Percentiles rank a stretch among this genome's conserved stretches.
Evolutionary conservation across 306 rosid species (phyloP).

Genomic region (Vigna trinervia): DNA sequence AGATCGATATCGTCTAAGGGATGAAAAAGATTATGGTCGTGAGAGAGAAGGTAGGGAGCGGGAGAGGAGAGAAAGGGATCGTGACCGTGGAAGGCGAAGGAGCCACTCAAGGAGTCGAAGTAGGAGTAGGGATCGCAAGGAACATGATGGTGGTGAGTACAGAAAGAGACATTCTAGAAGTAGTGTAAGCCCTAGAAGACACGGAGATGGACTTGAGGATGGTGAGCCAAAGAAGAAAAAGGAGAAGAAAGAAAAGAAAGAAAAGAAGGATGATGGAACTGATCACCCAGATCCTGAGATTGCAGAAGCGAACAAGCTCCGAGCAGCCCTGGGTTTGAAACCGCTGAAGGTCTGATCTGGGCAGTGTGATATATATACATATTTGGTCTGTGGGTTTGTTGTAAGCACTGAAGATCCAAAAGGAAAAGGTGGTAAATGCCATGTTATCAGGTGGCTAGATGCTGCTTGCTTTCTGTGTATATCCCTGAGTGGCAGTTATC

Average conservation of each 20-base stretch:
- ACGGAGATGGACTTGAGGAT: conserved; percentile 70
- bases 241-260: conserved; percentile 77
- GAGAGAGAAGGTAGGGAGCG: conserved; percentile 88
- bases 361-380: neutral
- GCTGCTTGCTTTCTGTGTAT: conserved; percentile 8
- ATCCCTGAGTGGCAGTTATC: neutral
- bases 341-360: conserved; percentile 59
- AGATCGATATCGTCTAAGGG: conserved; percentile 67
- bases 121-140: conserved; percentile 85
- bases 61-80: conserved; percentile 92
- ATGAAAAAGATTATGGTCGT: conserved; percentile 71
- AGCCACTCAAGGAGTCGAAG: conserved; percentile 90
- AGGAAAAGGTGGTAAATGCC: neutral
- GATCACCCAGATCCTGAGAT: conserved; percentile 90
- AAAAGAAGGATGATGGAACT: conserved; percentile 77
- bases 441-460: conserved; percentile 21
- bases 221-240: conserved; percentile 84
- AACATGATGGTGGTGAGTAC: conserved; percentile 68
- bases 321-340: conserved; percentile 89
- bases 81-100: conserved; percentile 88
- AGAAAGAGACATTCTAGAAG: conserved; percentile 79
- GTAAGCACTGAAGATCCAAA: conserved; percentile 5
- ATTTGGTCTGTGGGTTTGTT: conserved; percentile 9
- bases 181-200: conserved; percentile 76
- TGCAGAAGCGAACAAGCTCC: conserved; percentile 78